Percentiles rank a stretch among this genome's conserved stretches.
Conservation (phyloP, 2,329 filamentous ascomycete genomes). For the Fusarium odoratissimum region DNA sequence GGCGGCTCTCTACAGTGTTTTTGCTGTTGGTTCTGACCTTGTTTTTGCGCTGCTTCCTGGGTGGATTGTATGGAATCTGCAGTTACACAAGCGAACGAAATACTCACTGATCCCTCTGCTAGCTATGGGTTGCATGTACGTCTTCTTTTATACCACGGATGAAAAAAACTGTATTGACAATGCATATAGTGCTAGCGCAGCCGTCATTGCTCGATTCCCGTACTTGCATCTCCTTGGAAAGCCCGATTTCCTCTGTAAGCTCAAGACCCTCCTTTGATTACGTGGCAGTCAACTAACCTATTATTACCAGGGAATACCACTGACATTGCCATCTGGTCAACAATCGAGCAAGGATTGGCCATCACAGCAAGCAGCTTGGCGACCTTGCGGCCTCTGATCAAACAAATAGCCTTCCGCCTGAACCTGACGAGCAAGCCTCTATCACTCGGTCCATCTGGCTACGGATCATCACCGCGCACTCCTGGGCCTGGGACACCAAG, state of each 20-base stretch:
- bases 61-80: conserved; percentile 63
- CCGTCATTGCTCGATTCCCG: conserved; percentile 53
- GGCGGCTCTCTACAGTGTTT: conserved; percentile 60
- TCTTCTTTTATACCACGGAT: rapidly evolving
- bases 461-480: not conserved
- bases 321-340: conserved; percentile 59
- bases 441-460: conserved; percentile 21
- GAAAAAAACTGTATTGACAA: not conserved
- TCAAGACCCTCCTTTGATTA: rapidly evolving
- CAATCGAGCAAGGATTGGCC: conserved; percentile 56
- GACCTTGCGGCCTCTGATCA: conserved; percentile 56
- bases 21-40: conserved; percentile 60
- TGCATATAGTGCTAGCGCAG: conserved; percentile 51
- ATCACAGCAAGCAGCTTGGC: conserved; percentile 58
- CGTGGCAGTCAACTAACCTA: not conserved
- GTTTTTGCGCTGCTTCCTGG: conserved; percentile 61
- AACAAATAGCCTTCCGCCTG: conserved; percentile 26
- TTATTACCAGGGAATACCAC: conserved; percentile 46
- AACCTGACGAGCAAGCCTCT: conserved; percentile 32
- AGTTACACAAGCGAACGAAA: conserved; percentile 63
- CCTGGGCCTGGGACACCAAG: conserved; percentile 35
- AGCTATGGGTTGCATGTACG: conserved; percentile 63
- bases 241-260: conserved; percentile 55
- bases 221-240: conserved; percentile 49
- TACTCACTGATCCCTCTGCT: conserved; percentile 61